Evolutionary conservation across 495 filamentous ascomycete species (phyloP).

Genomic region (Aspergillus panamensis): DNA sequence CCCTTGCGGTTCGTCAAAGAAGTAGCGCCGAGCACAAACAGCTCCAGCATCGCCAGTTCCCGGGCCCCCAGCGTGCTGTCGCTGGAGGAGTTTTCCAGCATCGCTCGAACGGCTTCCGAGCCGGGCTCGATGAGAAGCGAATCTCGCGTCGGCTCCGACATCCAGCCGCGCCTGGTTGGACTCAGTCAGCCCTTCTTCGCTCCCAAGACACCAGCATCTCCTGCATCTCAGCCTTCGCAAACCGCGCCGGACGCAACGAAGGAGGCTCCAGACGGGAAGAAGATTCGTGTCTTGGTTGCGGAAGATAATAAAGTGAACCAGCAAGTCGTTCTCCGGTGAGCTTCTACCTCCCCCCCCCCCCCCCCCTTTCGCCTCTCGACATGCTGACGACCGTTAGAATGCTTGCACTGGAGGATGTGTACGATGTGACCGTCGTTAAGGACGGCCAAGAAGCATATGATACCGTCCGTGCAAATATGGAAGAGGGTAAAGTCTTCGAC

Average conservation of each 20-base stretch:
- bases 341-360: too few relatives aligned
- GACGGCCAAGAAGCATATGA: slow-evolving; percentile 90
- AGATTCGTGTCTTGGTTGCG: slow-evolving; percentile 81
- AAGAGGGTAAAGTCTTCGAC: slow-evolving; percentile 65
- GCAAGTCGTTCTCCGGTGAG: slow-evolving; percentile 61
- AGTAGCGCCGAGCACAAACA: slow-evolving; percentile 48
- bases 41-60: slow-evolving; percentile 24
- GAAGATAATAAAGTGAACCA: slow-evolving; percentile 96
- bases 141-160: slow-evolving; percentile 21
- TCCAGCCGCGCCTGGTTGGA: slow-evolving; percentile 76
- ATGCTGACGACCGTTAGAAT: slow-evolving; percentile 32
- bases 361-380: background rate
- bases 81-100: slow-evolving; percentile 31
- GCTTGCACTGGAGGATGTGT: slow-evolving; percentile 66
- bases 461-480: slow-evolving; percentile 77
- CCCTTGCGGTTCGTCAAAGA: slow-evolving; percentile 76
- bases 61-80: slow-evolving; percentile 31
- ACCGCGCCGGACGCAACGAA: background rate
- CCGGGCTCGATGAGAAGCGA: slow-evolving; percentile 10
- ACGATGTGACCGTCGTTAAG: slow-evolving; percentile 74
- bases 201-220: slow-evolving; percentile 41
- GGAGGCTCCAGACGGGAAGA: slow-evolving; percentile 42
- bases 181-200: slow-evolving; percentile 85
- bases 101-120: slow-evolving; percentile 24
- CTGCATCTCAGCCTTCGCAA: slow-evolving; percentile 9